Evolutionary conservation across 1,284 basidiomycete genomes (phyloP).

Genomic region (Amylostereum chailletii): DNA sequence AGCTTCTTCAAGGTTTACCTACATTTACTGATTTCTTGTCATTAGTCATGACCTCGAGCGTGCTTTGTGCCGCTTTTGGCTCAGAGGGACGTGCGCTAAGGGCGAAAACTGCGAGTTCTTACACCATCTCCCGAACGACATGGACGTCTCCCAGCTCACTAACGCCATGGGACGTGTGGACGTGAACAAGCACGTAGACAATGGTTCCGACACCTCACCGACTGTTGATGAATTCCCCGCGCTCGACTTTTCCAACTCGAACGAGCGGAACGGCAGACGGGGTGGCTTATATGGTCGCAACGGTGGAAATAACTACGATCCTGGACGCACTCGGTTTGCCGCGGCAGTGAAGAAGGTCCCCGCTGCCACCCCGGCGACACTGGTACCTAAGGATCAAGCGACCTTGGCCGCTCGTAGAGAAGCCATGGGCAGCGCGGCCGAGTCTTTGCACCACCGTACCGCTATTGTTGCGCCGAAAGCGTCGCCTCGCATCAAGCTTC

Average conservation of each 20-base stretch:
- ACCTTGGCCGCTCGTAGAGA: constrained; percentile 41
- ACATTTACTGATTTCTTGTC: constrained; percentile 4
- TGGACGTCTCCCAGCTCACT: constrained; percentile 59
- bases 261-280: constrained; percentile 30
- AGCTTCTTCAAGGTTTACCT: constrained; percentile 3
- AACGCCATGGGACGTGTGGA: constrained; percentile 52
- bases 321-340: constrained; percentile 77
- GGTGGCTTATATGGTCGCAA: constrained; percentile 31
- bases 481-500: constrained; percentile 78
- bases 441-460: constrained; percentile 53
- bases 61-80: constrained; percentile 95
- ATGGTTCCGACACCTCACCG: constrained; percentile 29
- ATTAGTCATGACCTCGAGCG: constrained; percentile 82
- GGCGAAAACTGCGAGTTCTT: constrained; percentile 87
- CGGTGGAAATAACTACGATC: constrained; percentile 49
- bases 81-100: constrained; percentile 93
- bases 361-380: constrained; percentile 17
- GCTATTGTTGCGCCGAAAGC: constrained; percentile 76
- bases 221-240: constrained; percentile 85
- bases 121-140: constrained; percentile 80
- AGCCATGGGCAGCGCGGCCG: constrained; percentile 46
- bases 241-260: constrained; percentile 39
- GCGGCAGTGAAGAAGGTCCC: constrained; percentile 67
- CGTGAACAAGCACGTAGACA: constrained; percentile 45
- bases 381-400: constrained; percentile 22